phyloP scores from a whole-genome alignment of 2,329 filamentous ascomycete species.

The Talaromyces islandicus region DNA sequence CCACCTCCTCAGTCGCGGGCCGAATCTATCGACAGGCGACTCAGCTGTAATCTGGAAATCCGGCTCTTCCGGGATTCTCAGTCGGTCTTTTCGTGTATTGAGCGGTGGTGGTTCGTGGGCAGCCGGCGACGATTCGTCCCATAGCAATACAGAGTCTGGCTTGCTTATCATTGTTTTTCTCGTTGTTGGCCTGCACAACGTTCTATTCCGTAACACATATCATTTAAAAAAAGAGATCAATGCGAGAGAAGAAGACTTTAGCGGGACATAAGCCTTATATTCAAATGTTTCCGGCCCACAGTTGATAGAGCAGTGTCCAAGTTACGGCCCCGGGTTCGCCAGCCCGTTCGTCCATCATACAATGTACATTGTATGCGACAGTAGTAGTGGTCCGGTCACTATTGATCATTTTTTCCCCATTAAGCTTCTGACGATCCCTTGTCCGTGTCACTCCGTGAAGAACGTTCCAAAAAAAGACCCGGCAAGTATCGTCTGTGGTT shows the following conservation, averaged over 20 bases:
- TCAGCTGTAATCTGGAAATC: background rate
- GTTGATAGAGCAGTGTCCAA: background rate
- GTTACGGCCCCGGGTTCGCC: background rate
- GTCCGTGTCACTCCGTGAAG: background rate
- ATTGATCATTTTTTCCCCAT: background rate
- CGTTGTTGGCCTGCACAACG: background rate
- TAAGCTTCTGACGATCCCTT: background rate
- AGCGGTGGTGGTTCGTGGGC: background rate
- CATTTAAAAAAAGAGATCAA: background rate
- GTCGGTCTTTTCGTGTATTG: background rate
- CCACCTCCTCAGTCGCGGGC: background rate
- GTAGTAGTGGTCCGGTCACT: background rate
- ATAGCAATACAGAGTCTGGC: background rate
- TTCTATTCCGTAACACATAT: background rate
- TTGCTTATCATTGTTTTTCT: background rate
- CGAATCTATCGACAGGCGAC: conserved; percentile 6
- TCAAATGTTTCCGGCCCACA: background rate
- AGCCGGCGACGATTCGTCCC: background rate
- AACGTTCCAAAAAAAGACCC: background rate
- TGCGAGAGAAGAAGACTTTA: background rate
- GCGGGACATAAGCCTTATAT: background rate
- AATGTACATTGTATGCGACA: background rate
- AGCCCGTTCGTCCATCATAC: background rate
- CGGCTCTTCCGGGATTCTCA: conserved; percentile 1
- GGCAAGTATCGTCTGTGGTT: background rate